Base-by-base conservation (phyloP, 305 asterid species). In the Euphrasia arctica region DNA sequence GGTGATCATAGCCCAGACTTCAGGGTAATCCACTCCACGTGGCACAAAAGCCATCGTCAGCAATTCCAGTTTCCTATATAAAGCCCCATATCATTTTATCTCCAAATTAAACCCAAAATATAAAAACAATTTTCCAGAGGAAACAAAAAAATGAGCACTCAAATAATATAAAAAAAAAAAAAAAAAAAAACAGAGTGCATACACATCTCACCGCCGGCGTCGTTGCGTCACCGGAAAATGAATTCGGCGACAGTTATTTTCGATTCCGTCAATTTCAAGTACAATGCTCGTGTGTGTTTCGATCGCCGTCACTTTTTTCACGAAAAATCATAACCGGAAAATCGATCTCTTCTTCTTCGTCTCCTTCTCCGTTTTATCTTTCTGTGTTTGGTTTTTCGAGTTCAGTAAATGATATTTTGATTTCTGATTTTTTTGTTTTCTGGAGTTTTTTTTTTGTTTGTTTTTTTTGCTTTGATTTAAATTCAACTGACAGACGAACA, bases 281-380 rank as follows among this genome's bases (percentile, higher is more conserved):
- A 58, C 75, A 80, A 78, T 82, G 86, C 74, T 66, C 79, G 74
- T 52, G 76, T 77, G 60, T 73, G 85, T 31, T 82, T 80, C 48
- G 91, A 89, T 71, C 80, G 65, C 71, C 80, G 82, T 50, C 95
- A 85, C 80, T 85, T 87, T 68, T 82, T 86, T 74, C 95, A 71
- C 79, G 95, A 89, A 76, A 72, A 77, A 22, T 70, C 70, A 54
- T 84, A 34, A 66, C 76, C 54, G 43, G 25, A 47, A 54, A 58
- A 58, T 62, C 42, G 50, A 66, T 54, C 10, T 56, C 69, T 27
- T 7, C 4, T 54, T 25, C 58, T 8, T 32, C 9, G 8, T 36
- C 51, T 41, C 54, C 29, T 1, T 56, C 9, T 41, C 0, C 27
- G 22, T 49, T 64, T 64, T 55, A 0, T 60, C 65, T 62, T 48